phyloP scores from a whole-genome alignment of 345 rosid genomes.

The Melastoma malabathricum region DNA sequence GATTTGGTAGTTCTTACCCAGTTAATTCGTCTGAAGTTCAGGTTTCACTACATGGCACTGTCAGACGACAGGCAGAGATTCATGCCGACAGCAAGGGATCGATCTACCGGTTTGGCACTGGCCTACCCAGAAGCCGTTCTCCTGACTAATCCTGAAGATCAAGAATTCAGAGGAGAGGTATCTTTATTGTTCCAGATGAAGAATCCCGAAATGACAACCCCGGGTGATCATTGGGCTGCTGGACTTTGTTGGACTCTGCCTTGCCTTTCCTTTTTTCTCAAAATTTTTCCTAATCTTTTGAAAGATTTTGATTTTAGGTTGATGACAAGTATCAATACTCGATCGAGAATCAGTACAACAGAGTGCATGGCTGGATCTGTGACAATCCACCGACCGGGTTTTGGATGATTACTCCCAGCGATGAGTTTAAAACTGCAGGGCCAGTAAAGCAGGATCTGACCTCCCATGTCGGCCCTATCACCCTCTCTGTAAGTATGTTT shows the following conservation, averaged over 20 bases:
- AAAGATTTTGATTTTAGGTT: conserved; percentile 36
- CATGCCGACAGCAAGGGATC: conserved; percentile 60
- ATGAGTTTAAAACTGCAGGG: conserved; percentile 59
- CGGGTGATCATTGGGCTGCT: no score
- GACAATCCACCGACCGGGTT: conserved; percentile 43
- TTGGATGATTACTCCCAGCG: conserved; percentile 78
- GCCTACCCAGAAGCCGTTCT: conserved; percentile 87
- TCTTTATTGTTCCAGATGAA: not conserved
- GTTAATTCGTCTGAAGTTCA: conserved; percentile 9
- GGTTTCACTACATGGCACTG: conserved; percentile 74
- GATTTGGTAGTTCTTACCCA: not conserved
- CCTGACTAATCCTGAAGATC: conserved; percentile 40
- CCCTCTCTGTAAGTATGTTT: conserved; percentile 36
- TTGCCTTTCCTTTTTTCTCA: no score
- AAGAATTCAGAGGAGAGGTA: conserved; percentile 65
- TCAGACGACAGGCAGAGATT: conserved; percentile 54
- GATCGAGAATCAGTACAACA: conserved; percentile 35
- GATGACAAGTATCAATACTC: conserved; percentile 89
- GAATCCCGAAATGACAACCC: no score
- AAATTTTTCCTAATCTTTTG: no score
- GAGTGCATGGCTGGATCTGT: conserved; percentile 75
- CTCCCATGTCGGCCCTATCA: conserved; percentile 62
- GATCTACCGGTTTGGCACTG: conserved; percentile 22
- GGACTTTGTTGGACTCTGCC: no score
- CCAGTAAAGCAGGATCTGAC: conserved; percentile 82